Base-by-base conservation (phyloP, 2,329 filamentous ascomycete genomes). In the Xylariaceae sp. region DNA sequence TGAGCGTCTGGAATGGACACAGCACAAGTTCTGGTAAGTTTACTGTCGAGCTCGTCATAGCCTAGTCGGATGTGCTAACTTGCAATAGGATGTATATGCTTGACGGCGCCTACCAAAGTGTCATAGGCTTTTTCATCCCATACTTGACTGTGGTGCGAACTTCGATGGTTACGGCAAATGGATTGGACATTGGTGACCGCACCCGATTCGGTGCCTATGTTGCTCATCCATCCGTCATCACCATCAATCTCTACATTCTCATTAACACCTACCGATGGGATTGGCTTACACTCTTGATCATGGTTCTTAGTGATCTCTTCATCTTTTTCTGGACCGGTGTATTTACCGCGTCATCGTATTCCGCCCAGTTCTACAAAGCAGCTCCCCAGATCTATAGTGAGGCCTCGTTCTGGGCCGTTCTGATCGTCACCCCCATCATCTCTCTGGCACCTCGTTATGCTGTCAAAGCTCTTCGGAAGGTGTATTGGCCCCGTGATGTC, bases 201-300 rank as follows among this genome's bases (percentile, higher is more conserved):
- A 84, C 87, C 61, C 87, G 93, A 63, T 89, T 99, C 68, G 95
- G 95, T 67, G 84, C 91, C 50, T 96, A 95, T 72, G 86, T 97
- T 65, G 92, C 88, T 2, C 91, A 90, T 54, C 89, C 90, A 14
- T 87, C 91, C 6, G 88, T 99, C 56, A 77, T 96, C 64, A 88
- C 91, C 41, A 96, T 96, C 79, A 99, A 99, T 74, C 78, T 88
- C 56, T 99, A 98, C 77, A 91, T 99, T 65, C 79, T 99, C 62
- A 87, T 98, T 77, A 99, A 99, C 75, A 96, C 90, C 0, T 98
- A 96, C 74, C 86, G 93, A 58, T 99, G 95, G 95, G 95, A 99
- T 73, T 99, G 93, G 93, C 80, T 99, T 67, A 96, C 96, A 76
- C 75, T 93, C 20, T 78, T 96, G 56, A 88, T 97, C 60, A 89